phyloP scores from a whole-genome alignment of 495 filamentous ascomycete species.

The Tuber aestivum region DNA sequence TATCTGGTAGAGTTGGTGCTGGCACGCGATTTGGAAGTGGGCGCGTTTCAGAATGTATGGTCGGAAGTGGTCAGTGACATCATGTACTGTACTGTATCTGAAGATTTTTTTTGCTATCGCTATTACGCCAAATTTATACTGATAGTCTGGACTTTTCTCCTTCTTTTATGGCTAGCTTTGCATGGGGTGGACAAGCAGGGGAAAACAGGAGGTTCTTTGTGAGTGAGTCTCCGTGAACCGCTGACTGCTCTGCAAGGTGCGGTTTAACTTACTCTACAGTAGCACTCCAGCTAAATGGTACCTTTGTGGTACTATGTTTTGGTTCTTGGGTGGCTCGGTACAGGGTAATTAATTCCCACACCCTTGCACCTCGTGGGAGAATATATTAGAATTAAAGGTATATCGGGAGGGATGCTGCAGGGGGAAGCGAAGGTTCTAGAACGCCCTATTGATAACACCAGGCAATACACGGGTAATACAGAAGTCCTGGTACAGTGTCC shows the following conservation, averaged over 20 bases:
- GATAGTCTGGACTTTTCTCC: background rate
- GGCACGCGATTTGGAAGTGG: too few relatives aligned
- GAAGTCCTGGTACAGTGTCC: background rate
- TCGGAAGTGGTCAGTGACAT: background rate
- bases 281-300: background rate
- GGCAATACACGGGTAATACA: background rate
- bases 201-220: background rate
- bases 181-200: background rate
- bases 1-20: too few relatives aligned
- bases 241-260: background rate
- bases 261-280: background rate
- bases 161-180: background rate
- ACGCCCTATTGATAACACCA: background rate
- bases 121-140: background rate
- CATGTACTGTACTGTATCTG: too few relatives aligned
- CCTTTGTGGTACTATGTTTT: background rate
- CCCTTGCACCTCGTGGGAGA: background rate
- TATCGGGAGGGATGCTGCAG: background rate
- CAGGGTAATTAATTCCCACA: background rate
- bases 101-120: background rate
- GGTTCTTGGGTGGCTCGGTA: background rate
- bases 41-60: background rate
- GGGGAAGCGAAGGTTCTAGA: background rate
- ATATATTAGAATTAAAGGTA: background rate
- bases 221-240: background rate